A percentile compares a stretch with the other conserved stretches of the same genome.
These are phyloP conservation scores for Skeletonema potamos DNA, from an alignment of 108 stramenopile genomes.

Conservation along the genomic window DNA sequence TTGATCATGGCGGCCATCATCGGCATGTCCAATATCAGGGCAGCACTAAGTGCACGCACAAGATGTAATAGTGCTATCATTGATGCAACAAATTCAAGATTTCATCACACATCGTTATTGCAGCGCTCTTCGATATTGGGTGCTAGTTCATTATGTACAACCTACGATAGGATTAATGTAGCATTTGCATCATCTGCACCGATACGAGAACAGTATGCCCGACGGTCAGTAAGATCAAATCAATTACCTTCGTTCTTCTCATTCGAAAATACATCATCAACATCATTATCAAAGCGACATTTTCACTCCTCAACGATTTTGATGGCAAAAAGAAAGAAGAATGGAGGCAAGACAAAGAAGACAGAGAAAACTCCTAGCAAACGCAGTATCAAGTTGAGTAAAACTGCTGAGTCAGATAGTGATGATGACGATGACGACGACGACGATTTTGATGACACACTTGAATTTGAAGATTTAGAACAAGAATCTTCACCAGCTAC, in stretches of 20 bases:
- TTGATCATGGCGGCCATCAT: background rate
- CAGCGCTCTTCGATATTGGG: too few relatives aligned
- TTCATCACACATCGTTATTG: too few relatives aligned
- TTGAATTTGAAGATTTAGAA: conserved; percentile 4
- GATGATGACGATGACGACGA: conserved; percentile 6
- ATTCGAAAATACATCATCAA: background rate
- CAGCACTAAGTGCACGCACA: background rate
- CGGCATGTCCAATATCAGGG: background rate
- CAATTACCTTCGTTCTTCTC: background rate
- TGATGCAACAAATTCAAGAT: background rate
- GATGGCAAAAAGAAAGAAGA: conserved; percentile 22
- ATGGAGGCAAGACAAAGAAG: conserved; percentile 36
- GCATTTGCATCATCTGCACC: background rate
- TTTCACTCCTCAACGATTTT: conserved; percentile 31
- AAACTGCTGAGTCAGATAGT: background rate
- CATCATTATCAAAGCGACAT: background rate
- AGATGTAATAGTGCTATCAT: background rate
- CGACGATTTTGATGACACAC: background rate
- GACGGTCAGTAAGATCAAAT: background rate
- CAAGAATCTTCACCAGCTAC: background rate
- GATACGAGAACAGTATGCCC: background rate
- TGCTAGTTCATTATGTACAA: too few relatives aligned
- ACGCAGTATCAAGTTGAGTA: conserved; percentile 7
- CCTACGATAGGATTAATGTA: too few relatives aligned
- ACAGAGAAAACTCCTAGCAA: background rate